A percentile compares a stretch with the other conserved stretches of the same genome.
phyloP scores from a whole-genome alignment of 2,329 filamentous ascomycete species.

The Teratosphaeria pseudoeucalypti region DNA sequence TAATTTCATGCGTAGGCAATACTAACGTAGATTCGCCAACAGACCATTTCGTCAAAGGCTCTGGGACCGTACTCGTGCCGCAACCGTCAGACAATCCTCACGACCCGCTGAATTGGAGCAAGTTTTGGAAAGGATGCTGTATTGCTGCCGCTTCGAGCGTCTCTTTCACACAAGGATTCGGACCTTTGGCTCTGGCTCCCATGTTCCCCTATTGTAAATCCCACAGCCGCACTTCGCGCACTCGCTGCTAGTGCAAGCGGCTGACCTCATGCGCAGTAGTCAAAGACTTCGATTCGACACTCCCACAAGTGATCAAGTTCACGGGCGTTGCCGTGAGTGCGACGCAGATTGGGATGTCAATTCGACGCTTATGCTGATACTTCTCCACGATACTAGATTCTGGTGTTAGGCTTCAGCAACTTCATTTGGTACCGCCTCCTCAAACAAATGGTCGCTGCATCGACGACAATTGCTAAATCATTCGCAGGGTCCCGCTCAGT shows the following conservation, averaged over 20 bases:
- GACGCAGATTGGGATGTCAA: neutral
- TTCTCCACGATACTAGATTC: conserved; percentile 29
- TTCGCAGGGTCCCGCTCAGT: conserved; percentile 43
- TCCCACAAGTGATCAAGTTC: conserved; percentile 38
- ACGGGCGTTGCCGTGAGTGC: conserved; percentile 30
- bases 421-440: conserved; percentile 43
- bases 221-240: conserved; percentile 13
- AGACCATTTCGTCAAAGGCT: conserved; percentile 52
- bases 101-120: conserved; percentile 40
- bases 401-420: conserved; percentile 50
- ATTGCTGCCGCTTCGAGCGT: conserved; percentile 38
- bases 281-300: conserved; percentile 38
- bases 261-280: conserved; percentile 31
- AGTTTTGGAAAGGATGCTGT: conserved; percentile 38
- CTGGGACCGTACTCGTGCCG: conserved; percentile 39
- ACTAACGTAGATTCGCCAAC: neutral
- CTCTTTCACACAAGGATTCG: conserved; percentile 45
- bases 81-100: conserved; percentile 39
- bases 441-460: neutral
- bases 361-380: neutral
- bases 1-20: neutral
- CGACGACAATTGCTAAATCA: neutral
- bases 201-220: conserved; percentile 41
- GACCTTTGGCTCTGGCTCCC: conserved; percentile 45
- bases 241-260: neutral